Evolutionary conservation across 371 early-diverging fungal species (phyloP).

Genomic region (Parasitella parasitica): DNA sequence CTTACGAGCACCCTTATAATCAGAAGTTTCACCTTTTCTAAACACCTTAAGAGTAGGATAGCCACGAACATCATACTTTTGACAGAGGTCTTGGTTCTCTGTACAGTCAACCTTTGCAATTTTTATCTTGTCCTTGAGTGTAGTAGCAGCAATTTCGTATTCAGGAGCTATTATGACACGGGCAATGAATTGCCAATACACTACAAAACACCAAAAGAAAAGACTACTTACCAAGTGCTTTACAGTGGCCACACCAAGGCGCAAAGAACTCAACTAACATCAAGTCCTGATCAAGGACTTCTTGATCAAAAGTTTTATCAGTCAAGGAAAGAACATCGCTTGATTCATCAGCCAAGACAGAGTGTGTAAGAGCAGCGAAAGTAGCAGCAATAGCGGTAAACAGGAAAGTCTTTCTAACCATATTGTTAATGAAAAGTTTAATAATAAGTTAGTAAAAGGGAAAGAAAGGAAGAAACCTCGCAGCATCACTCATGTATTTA

Average conservation of each 20-base stretch:
- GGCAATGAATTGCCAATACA: neutral
- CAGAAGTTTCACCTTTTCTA: slow-evolving; percentile 63
- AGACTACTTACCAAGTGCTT: slow-evolving; percentile 71
- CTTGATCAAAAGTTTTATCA: slow-evolving; percentile 61
- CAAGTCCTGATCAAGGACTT: slow-evolving; percentile 64
- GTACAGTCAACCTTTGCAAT: slow-evolving; percentile 97
- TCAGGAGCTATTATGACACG: slow-evolving; percentile 88
- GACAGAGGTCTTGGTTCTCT: slow-evolving; percentile 78
- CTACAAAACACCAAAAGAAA: no score
- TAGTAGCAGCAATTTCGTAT: slow-evolving; percentile 86
- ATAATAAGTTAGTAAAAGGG: slow-evolving; percentile 7
- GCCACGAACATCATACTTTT: slow-evolving; percentile 77
- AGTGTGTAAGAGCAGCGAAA: slow-evolving; percentile 39
- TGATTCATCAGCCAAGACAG: slow-evolving; percentile 33
- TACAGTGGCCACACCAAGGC: slow-evolving; percentile 96
- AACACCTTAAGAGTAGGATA: slow-evolving; percentile 96
- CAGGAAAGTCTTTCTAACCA: slow-evolving; percentile 45
- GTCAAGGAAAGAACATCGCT: slow-evolving; percentile 77
- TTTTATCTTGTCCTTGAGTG: slow-evolving; percentile 71
- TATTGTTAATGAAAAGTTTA: slow-evolving; percentile 13
- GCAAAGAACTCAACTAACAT: slow-evolving; percentile 94
- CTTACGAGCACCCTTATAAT: slow-evolving; percentile 86
- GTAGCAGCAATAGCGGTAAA: slow-evolving; percentile 43
- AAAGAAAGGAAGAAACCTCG: slow-evolving; percentile 7
- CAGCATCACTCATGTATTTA: neutral